Evolutionary conservation across 176 grass and related monocot species (phyloP), one percentile per base, ranked within the genome.

Genomic region (Zea mays): DNA sequence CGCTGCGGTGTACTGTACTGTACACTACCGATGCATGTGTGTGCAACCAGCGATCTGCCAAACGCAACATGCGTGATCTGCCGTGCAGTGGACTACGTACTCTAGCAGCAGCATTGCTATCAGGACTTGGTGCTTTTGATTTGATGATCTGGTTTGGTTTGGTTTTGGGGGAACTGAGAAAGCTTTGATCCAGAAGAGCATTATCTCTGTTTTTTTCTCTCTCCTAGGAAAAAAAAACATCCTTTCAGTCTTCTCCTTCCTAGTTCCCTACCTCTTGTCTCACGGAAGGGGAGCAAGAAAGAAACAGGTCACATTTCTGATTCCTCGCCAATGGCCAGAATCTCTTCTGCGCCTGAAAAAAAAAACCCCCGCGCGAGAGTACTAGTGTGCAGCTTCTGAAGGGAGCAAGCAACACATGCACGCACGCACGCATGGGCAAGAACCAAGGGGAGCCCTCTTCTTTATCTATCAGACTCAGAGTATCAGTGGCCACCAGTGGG

Each of bases 11-110:
- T 40, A 6, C 16, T n/a, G 16, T 7, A 17, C 52, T 54, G n/a
- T 1, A 4, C 27, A 27, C 8, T 56, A 3, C 7, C 21, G 55
- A 3, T 9, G 55, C 21, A 37, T 57, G 51, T 67, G 19, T 64
- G 5, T 17, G 35, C 38, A 19, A 67, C 40, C 64, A 10, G 40
- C 10, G 12, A 45, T 7, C 62, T 42, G 62, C 3, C 17, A 27
- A 27, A 65, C 42, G 64, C 34, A 73, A 48, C 79, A 72, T 57
- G 71, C 79, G 63, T 57, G 71, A 74, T 82, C 60, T 66, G 62
- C 62, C 36, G 62, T 68, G 48, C 40, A 75, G 81, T 39, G 50
- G 70, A 67, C 69, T 27, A 27, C 27, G 27, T 27, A 27, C 27
- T 27, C 27, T 49, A 44, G 55, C 2, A 20, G 55, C 0, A 4